Evolutionary conservation across 1,284 basidiomycete species (phyloP), one percentile per base, ranked within the genome.

Genomic region (Austroboletus novae-zelandiae): DNA sequence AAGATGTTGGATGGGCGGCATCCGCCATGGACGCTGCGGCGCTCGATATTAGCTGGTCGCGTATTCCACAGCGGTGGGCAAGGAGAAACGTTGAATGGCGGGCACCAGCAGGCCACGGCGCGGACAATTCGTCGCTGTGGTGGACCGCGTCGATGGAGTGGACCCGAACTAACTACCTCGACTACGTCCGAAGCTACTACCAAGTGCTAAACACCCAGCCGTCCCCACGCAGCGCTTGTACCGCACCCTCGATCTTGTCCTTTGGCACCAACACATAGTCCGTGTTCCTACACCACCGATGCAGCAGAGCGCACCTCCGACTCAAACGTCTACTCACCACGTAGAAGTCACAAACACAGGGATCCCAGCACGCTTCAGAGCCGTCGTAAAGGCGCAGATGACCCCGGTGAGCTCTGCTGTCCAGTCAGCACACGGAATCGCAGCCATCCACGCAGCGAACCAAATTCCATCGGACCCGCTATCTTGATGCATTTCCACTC

Each of bases 331-430:
- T 40, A 62, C 73, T 57, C 57, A 85, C 85, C 83, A 89, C n/a
- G 86, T 88, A 10, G 85, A 87, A 27, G 84, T 55, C 10, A 77
- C 80, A 61, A 85, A 89, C 6, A 89, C 75, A 1, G 77, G 76
- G 1, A 88, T 70, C 40, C 69, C 67, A 7, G 77, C 79, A 17
- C 68, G 62, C 63, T 80, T 80, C 43, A 89, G 66, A n/a, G 83
- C 80, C 17, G 70, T 67, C 1, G 80, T 75, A 42, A 89, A 73
- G 40, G 76, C 75, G 41, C 77, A 73, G 55, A 88, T 66, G 15
- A 86, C 75, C 3, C 84, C 84, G 10, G 77, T 83, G 51, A 89
- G 61, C 48, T 69, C 82, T 83, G 53, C 41, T 25, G 45, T 43
- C 18, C 43, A 27, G 48, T 55, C 39, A 52, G 37, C 17, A 36